Percentiles rank a stretch among this genome's conserved stretches.
phyloP scores from a whole-genome alignment of 2,329 filamentous ascomycete genomes.

The Paraphoma chrysanthemicola region DNA sequence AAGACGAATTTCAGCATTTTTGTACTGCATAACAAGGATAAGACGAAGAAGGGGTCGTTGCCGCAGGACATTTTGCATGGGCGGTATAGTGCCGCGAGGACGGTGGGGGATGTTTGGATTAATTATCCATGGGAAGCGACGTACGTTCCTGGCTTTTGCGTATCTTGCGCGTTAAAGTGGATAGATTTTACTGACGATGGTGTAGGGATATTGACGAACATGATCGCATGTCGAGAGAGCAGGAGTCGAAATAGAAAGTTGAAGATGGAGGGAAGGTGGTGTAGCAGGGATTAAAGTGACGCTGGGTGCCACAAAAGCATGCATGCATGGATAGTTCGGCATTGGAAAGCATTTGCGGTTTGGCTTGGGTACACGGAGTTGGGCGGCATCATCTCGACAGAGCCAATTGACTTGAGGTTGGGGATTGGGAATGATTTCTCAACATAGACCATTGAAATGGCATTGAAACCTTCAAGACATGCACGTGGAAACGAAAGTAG shows the following conservation, averaged over 20 bases:
- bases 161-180: background rate
- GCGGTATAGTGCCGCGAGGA: slow-evolving; percentile 84
- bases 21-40: slow-evolving; percentile 98
- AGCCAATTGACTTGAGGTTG: background rate
- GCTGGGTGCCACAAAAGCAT: slow-evolving; percentile 1
- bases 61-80: slow-evolving; percentile 78
- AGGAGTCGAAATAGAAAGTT: slow-evolving; percentile 25
- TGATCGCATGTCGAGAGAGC: slow-evolving; percentile 69
- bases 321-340: background rate
- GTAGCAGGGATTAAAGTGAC: too few relatives aligned
- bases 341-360: background rate
- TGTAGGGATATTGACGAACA: slow-evolving; percentile 86
- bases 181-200: slow-evolving; percentile 24
- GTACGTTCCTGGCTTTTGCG: slow-evolving; percentile 51
- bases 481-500: background rate
- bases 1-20: slow-evolving; percentile 93
- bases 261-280: background rate
- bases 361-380: slow-evolving; percentile 1
- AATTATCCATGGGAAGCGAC: slow-evolving; percentile 98
- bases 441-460: background rate
- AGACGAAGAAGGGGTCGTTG: slow-evolving; percentile 88
- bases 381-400: background rate
- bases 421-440: background rate
- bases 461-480: background rate
- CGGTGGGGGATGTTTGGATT: slow-evolving; percentile 95